Percentiles rank a stretch among this genome's conserved stretches.
phyloP scores from a whole-genome alignment of 805 yeast genomes.

The Saccharomycopsis lassenensis region DNA sequence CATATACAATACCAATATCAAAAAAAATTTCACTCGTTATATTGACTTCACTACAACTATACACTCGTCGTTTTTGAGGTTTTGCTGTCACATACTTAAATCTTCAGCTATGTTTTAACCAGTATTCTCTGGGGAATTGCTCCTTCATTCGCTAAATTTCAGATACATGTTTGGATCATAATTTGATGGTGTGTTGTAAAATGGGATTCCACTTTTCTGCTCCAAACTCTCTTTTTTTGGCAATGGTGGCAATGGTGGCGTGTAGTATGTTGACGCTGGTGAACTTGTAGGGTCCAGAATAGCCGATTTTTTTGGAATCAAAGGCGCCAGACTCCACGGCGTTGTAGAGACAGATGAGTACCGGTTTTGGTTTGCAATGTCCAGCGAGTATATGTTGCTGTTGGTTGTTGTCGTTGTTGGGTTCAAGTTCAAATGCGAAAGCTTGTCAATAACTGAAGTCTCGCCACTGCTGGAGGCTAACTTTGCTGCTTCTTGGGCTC shows the following conservation, averaged over 20 bases:
- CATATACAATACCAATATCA: no score
- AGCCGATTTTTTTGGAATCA: slow-evolving; percentile 11
- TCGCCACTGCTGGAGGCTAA: slow-evolving; percentile 3
- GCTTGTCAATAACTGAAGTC: slow-evolving; percentile 18
- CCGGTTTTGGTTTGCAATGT: slow-evolving; percentile 22
- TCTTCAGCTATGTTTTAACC: no score
- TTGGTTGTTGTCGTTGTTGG: slow-evolving; percentile 12
- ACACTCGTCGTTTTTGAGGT: background rate
- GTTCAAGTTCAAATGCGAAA: slow-evolving; percentile 18
- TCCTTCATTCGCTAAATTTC: slow-evolving; percentile 13
- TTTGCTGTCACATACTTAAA: background rate
- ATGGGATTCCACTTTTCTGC: slow-evolving; percentile 28
- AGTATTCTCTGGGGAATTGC: no score
- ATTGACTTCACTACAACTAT: background rate
- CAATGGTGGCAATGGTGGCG: slow-evolving; percentile 5
- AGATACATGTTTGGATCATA: slow-evolving; percentile 39
- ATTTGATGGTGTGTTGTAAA: slow-evolving; percentile 40
- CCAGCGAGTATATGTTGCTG: slow-evolving; percentile 17
- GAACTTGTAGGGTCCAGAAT: slow-evolving; percentile 8
- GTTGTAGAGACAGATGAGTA: slow-evolving; percentile 17
- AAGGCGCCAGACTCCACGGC: slow-evolving; percentile 10
- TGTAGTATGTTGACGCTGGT: slow-evolving; percentile 6
- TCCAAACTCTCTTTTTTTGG: slow-evolving; percentile 19
- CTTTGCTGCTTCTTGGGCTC: slow-evolving; percentile 21
- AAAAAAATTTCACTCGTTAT: no score